A percentile compares a stretch with the other conserved stretches of the same genome.
Conservation (phyloP, 179 eudicot genomes). For the Nepenthes alata region DNA sequence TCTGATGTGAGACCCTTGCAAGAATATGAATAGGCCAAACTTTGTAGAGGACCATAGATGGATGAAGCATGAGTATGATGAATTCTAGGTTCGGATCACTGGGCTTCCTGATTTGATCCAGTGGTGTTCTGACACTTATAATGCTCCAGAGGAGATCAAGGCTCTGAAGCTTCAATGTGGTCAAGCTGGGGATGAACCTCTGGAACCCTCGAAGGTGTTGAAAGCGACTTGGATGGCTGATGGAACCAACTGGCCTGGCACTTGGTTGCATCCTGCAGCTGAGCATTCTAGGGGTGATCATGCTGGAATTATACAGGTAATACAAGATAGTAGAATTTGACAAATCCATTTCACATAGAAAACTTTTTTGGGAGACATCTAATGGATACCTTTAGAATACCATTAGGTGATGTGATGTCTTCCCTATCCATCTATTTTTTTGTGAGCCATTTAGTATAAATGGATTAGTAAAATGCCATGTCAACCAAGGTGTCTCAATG, state of each 20-base stretch:
- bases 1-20: constrained; percentile 7
- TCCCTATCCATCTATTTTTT: background rate
- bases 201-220: constrained; percentile 1
- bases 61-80: constrained; percentile 8
- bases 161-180: constrained; percentile 5
- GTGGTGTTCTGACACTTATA: constrained; percentile 9
- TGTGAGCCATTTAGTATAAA: no score
- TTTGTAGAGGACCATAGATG: constrained; percentile 8
- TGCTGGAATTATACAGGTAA: constrained; percentile 14
- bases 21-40: constrained; percentile 6
- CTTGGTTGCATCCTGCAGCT: constrained; percentile 3
- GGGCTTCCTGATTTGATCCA: constrained; percentile 8
- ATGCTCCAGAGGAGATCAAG: constrained; percentile 10
- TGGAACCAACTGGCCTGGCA: constrained; percentile 14
- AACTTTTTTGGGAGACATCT: background rate
- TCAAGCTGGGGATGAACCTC: background rate
- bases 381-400: background rate
- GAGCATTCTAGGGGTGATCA: constrained; percentile 13
- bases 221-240: constrained; percentile 14
- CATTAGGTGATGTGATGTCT: no score
- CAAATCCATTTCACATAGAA: background rate
- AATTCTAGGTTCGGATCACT: constrained; percentile 9
- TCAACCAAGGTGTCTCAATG: no score
- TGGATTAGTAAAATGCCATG: no score
- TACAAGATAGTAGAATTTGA: background rate